Evolutionary conservation across 805 yeast species (phyloP).

Genomic region (Starmerella ratchasimensis): DNA sequence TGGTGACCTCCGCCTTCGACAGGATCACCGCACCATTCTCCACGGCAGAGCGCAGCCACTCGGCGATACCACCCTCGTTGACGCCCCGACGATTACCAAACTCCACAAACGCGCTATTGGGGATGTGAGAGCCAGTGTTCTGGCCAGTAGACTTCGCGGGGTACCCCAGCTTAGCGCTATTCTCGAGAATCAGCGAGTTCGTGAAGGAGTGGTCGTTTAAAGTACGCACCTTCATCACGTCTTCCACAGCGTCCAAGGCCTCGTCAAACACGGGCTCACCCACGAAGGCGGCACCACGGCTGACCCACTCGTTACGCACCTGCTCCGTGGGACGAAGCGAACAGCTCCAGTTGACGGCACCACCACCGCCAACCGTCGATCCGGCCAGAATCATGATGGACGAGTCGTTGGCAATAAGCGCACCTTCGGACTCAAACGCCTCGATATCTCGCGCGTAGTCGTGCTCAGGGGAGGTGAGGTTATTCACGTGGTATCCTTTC

Average conservation of each 20-base stretch:
- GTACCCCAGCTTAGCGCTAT: conserved; percentile 36
- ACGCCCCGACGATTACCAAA: conserved; percentile 38
- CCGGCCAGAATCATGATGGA: conserved; percentile 35
- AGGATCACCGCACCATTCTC: conserved; percentile 34
- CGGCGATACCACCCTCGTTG: conserved; percentile 36
- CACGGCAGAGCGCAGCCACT: conserved; percentile 39
- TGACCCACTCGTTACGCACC: conserved; percentile 40
- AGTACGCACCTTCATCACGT: conserved; percentile 36
- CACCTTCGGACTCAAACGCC: conserved; percentile 33
- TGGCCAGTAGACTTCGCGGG: conserved; percentile 32
- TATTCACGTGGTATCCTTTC: conserved; percentile 35
- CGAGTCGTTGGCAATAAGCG: conserved; percentile 27
- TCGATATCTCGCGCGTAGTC: conserved; percentile 29
- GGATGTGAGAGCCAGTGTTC: conserved; percentile 32
- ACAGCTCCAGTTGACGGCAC: conserved; percentile 47
- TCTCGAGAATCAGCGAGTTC: conserved; percentile 33
- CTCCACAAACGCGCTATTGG: conserved; percentile 37
- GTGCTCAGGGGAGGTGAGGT: conserved; percentile 27
- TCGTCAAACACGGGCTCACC: conserved; percentile 32
- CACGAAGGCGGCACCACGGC: conserved; percentile 36
- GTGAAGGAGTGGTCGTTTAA: conserved; percentile 33
- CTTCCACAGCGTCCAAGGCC: conserved; percentile 34
- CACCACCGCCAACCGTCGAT: conserved; percentile 44
- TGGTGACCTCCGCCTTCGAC: conserved; percentile 33
- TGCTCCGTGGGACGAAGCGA: conserved; percentile 36